Evolutionary conservation across 345 rosid species (phyloP), one percentile per base, ranked within the genome.

Genomic region (Syzygium oleosum): DNA sequence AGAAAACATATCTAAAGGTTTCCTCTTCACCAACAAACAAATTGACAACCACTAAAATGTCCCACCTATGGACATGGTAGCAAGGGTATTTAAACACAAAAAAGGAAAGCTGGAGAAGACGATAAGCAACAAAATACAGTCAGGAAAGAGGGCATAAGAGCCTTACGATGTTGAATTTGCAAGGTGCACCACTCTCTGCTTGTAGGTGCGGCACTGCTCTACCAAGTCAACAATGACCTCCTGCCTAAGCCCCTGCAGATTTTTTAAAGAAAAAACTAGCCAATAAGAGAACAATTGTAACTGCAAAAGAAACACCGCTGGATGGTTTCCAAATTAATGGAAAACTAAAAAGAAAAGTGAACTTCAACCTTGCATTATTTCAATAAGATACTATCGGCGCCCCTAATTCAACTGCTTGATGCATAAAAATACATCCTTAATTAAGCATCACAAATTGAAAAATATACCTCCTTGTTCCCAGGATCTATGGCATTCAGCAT

Each of bases 151-250:
- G 52, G 84, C 21, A 55, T 55, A 65, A 12, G 51, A 58, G 56
- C 84, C 98, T 93, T 93, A 98, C 99, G 96, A 88, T 88, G 99
- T 95, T 46, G 99, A 98, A 93, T 98, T 97, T 84, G 97, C 99
- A 86, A 98, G 96, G 91, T 98, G 99, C 86, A 98, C 99, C 79
- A 96, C 98, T 92, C 99, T 95, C 92, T 96, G 98, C 91, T 98
- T 98, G 94, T 95, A 98, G 14, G 97, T 92, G 79, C 98, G 98
- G 87, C 99, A 98, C 89, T 98, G 99, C 12, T 95, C 99, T 91
- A 98, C 99, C 91, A 98, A 92, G 91, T 98, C 99, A 85, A 96
- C 95, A 89, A 98, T 95, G 88, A 97, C 99, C 90, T 98, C 99
- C 93, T 98, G 98, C 93, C 96, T 94, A 87, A 98, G 91, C 51